Percentiles rank a stretch among this genome's conserved stretches.
These are phyloP conservation scores for Mucor indicus DNA, from an alignment of 371 early-diverging fungal genomes.

Conservation along the genomic window DNA sequence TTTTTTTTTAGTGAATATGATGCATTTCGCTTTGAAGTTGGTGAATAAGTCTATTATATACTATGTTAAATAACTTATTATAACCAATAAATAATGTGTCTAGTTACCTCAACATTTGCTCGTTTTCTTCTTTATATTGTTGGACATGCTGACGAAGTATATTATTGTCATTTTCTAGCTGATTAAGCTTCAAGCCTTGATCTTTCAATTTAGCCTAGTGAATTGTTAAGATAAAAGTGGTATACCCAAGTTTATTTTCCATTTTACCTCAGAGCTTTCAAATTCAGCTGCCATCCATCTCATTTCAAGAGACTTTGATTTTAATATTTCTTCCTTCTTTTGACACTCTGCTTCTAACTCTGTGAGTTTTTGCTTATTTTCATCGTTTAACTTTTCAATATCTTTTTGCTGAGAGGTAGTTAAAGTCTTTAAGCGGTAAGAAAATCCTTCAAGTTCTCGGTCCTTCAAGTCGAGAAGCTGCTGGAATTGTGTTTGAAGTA, in stretches of 20 bases:
- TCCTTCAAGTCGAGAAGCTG: slow-evolving; percentile 45
- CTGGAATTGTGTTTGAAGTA: slow-evolving; percentile 42
- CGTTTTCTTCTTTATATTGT: slow-evolving; percentile 39
- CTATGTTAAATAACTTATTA: neutral
- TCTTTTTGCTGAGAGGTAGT: slow-evolving; percentile 41
- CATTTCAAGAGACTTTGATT: slow-evolving; percentile 38
- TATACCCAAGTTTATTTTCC: neutral
- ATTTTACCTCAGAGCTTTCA: slow-evolving; percentile 47
- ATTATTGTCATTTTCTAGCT: slow-evolving; percentile 31
- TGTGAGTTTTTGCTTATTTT: slow-evolving; percentile 29
- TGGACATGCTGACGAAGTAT: slow-evolving; percentile 22
- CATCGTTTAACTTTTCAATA: slow-evolving; percentile 36
- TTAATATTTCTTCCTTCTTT: slow-evolving; percentile 29
- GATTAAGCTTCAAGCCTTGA: slow-evolving; percentile 25
- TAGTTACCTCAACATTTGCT: slow-evolving; percentile 46
- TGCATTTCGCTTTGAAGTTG: slow-evolving; percentile 41
- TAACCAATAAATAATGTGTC: neutral
- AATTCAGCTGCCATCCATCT: slow-evolving; percentile 39
- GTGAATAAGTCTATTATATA: slow-evolving; percentile 29
- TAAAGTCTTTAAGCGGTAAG: slow-evolving; percentile 36
- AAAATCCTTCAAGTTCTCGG: slow-evolving; percentile 40
- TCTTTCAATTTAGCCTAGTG: slow-evolving; percentile 35
- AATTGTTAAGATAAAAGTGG: neutral
- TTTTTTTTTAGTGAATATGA: slow-evolving; percentile 17
- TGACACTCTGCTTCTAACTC: slow-evolving; percentile 27